Evolutionary conservation across 345 rosid genomes (phyloP).

Genomic region (Melaleuca quinquenervia): DNA sequence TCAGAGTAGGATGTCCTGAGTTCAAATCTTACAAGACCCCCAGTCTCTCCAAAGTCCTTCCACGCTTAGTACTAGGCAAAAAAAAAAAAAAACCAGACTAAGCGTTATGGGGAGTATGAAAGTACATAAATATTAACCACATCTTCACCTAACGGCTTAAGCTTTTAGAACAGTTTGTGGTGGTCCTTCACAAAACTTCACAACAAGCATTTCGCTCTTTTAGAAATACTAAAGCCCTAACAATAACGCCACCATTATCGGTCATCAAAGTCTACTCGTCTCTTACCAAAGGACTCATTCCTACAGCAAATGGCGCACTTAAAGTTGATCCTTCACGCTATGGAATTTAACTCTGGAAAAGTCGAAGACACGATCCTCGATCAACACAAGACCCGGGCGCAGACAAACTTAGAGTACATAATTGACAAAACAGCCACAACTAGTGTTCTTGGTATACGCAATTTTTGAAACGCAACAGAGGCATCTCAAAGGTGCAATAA

Average conservation of each 20-base stretch:
- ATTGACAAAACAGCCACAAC: background rate
- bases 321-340: background rate
- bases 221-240: background rate
- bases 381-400: background rate
- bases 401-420: background rate
- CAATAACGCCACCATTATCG: background rate
- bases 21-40: no score
- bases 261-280: background rate
- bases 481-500: background rate
- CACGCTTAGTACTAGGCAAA: no score
- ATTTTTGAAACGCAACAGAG: background rate
- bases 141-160: no score
- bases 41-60: no score
- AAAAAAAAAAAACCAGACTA: no score
- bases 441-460: background rate
- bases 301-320: background rate
- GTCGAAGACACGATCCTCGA: background rate
- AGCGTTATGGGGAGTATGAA: no score
- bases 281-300: background rate
- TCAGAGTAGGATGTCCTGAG: no score
- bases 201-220: no score
- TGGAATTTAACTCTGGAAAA: background rate
- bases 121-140: no score
- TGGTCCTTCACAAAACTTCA: no score
- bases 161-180: no score